Percentiles rank a stretch among this genome's conserved stretches.
phyloP scores from a whole-genome alignment of 1,139 yeast species.

The Protomyces lactucae-debilis region DNA sequence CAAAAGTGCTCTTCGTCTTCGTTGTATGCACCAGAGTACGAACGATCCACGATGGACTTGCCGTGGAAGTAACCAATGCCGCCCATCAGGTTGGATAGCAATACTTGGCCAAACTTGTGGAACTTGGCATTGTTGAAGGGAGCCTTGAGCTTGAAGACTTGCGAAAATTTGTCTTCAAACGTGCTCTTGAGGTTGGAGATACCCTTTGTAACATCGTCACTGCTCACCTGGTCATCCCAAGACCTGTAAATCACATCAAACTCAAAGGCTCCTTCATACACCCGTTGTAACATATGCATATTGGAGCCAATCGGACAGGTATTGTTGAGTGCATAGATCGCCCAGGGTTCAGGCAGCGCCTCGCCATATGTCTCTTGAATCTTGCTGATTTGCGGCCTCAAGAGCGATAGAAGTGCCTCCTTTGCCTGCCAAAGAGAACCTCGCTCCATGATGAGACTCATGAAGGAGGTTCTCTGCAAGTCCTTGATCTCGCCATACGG shows the following conservation, averaged over 20 bases:
- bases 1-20: conserved; percentile 45
- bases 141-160: conserved; percentile 50
- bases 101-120: conserved; percentile 63
- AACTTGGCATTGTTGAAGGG: conserved; percentile 54
- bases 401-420: conserved; percentile 64
- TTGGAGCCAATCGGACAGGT: conserved; percentile 64
- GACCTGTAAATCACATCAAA: conserved; percentile 63
- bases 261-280: conserved; percentile 65
- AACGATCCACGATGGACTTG: conserved; percentile 75
- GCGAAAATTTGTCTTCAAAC: conserved; percentile 55
- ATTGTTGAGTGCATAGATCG: conserved; percentile 54
- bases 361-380: conserved; percentile 44
- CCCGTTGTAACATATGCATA: conserved; percentile 70
- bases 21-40: conserved; percentile 57
- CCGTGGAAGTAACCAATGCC: conserved; percentile 89
- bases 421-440: conserved; percentile 74
- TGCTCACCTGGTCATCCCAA: neutral
- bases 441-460: conserved; percentile 65
- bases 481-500: conserved; percentile 37
- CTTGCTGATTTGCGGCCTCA: conserved; percentile 62
- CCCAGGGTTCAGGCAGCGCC: conserved; percentile 41
- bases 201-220: conserved; percentile 29
- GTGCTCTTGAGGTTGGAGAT: conserved; percentile 31
- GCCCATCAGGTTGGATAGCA: conserved; percentile 77
- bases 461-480: conserved; percentile 51